phyloP scores from a whole-genome alignment of 176 grass and related monocot species.

The Tillandsia leiboldiana region DNA sequence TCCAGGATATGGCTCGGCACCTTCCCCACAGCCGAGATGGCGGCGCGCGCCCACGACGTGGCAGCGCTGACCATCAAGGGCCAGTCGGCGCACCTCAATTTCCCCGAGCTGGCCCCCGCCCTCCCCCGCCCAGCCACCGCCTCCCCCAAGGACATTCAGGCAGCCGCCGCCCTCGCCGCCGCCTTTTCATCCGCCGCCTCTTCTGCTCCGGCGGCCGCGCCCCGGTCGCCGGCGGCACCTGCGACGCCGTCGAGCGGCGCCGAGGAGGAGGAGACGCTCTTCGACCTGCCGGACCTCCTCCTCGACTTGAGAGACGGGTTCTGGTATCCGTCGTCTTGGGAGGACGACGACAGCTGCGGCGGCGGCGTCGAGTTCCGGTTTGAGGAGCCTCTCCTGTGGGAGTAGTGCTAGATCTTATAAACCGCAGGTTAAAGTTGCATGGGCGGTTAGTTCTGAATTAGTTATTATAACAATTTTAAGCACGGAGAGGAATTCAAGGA shows the following conservation, averaged over 20 bases:
- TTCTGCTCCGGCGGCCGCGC: not conserved
- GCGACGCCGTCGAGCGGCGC: not conserved
- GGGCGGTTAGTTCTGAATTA: not conserved
- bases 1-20: conserved; percentile 98
- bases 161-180: conserved; percentile 73
- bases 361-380: conserved; percentile 2
- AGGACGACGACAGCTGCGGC: not conserved
- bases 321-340: not conserved
- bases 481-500: too few relatives aligned
- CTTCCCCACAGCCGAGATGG: conserved; percentile 81
- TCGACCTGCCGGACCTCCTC: conserved; percentile 18
- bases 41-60: conserved; percentile 87
- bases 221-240: not conserved
- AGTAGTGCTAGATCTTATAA: not conserved
- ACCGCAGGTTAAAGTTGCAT: not conserved
- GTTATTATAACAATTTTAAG: not conserved
- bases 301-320: conserved; percentile 6
- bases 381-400: conserved; percentile 24
- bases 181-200: conserved; percentile 12
- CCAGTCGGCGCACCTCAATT: conserved; percentile 65
- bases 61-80: conserved; percentile 91
- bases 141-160: conserved; percentile 82
- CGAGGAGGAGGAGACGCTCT: conserved; percentile 20
- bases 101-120: conserved; percentile 56
- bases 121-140: conserved; percentile 62